Evolutionary conservation across 1,284 basidiomycete genomes (phyloP), one percentile per base, ranked within the genome.

Genomic region (Cutaneotrichosporon sp.): DNA sequence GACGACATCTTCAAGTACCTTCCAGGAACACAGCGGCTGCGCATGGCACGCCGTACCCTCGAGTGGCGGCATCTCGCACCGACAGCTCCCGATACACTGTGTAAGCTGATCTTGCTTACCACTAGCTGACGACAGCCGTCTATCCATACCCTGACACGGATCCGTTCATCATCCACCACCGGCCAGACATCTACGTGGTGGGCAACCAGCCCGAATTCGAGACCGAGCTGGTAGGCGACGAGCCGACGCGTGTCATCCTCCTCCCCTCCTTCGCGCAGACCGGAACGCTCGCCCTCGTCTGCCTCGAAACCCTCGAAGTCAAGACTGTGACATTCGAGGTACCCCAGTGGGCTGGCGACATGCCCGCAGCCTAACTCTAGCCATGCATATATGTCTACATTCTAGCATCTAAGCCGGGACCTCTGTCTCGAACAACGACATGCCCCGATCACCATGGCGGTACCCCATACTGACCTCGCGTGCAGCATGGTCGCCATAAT

Each of bases 21-120:
- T 31, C 79, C 80, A 4, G 69, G 71, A 9, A 69, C 69, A 47
- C 71, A 73, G n/a, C 84, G 89, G 26, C 79, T 97, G 46, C 85
- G 85, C 5, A 86, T 97, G 72, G 87, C 92, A 4, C 84, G 87
- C 68, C 84, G 89, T 56, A 95, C 92, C 16, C 83, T 99, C 13
- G 87, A 86, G 73, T 99, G 95, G 97, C 85, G 92, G 66, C 97
- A 99, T 80, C 86, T 97, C 72, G 96, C 97, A 11, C 97, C 97
- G 0, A 99, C 96, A 1, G 94, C 96, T 14, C 97, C 97, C 14
- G 97, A 99, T 80, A 99, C 97, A 1, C 85, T 99, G 1, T 98
- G 85, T 57, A 14, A 42, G 56, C 52, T 21, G 34, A 2, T 30
- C 26, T 18, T 5, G 18, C 9, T 18, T 14, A 10, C 16, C 16